Conservation (phyloP, 106 monocot genomes). For the Cymbidium sinense region DNA sequence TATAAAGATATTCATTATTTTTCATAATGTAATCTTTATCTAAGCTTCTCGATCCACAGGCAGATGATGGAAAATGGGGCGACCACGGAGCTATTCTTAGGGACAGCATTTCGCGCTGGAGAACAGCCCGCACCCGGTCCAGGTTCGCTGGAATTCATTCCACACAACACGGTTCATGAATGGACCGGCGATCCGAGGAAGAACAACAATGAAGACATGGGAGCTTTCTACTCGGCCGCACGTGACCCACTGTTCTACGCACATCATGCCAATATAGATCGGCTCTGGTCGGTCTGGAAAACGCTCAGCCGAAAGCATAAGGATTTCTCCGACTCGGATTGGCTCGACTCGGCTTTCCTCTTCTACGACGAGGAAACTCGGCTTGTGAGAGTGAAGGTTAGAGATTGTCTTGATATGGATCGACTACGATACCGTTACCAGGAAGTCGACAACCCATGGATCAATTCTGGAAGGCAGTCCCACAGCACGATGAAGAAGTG, state of each 20-base stretch:
- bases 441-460: conserved; percentile 8
- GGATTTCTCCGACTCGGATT: not conserved
- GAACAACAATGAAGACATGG: conserved; percentile 10
- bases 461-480: not conserved
- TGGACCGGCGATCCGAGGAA: conserved; percentile 10
- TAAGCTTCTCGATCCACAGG: conserved; percentile 9
- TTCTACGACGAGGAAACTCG: conserved; percentile 21
- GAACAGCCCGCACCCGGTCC: not conserved
- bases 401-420: not conserved
- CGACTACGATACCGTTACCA: conserved; percentile 3
- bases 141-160: conserved; percentile 6
- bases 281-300: conserved; percentile 15
- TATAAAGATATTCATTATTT: no score
- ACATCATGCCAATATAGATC: conserved; percentile 12
- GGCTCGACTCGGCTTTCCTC: not conserved
- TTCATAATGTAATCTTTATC: not conserved
- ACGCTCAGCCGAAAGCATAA: conserved; percentile 4
- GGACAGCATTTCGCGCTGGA: not conserved
- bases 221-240: not conserved
- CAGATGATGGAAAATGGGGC: conserved; percentile 14
- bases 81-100: conserved; percentile 22
- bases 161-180: conserved; percentile 6
- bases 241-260: conserved; percentile 8
- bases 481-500: not conserved
- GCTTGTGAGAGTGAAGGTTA: conserved; percentile 16